These are phyloP conservation scores for Haematococcus sp. DNA, from an alignment of 139 green algal species.

Conservation along the genomic window DNA sequence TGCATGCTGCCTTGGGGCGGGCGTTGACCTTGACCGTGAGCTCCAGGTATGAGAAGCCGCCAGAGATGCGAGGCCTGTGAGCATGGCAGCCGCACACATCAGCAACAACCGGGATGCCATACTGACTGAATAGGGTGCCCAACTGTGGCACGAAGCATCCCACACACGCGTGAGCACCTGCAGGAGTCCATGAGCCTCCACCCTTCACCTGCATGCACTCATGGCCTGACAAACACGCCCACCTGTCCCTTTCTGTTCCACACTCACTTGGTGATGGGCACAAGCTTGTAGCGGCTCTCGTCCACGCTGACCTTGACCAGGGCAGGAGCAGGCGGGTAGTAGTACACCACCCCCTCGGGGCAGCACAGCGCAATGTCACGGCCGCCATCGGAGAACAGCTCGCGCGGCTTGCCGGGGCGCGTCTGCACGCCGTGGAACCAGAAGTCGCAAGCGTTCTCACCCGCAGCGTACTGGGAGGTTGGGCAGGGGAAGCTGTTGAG, in stretches of 20 bases:
- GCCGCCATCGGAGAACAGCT: slow-evolving; percentile 16
- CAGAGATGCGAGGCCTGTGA: slow-evolving; percentile 7
- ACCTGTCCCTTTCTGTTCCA: too few relatives aligned
- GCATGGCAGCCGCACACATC: neutral
- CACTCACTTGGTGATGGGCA: neutral
- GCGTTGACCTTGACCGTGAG: neutral
- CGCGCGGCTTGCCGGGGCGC: neutral
- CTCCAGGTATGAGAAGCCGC: neutral
- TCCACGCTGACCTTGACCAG: slow-evolving; percentile 16
- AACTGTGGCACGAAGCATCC: neutral
- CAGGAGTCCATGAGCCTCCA: too few relatives aligned
- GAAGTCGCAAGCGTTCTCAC: slow-evolving; percentile 29
- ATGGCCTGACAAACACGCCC: too few relatives aligned
- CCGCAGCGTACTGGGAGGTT: slow-evolving; percentile 16
- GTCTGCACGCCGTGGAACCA: slow-evolving; percentile 34
- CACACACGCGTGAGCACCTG: too few relatives aligned
- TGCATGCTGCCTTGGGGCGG: slow-evolving; percentile 1
- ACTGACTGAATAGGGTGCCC: neutral
- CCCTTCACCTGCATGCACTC: too few relatives aligned
- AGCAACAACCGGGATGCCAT: neutral
- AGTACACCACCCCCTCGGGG: slow-evolving; percentile 36
- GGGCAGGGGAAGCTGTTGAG: slow-evolving; percentile 27
- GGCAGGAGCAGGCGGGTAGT: slow-evolving; percentile 4
- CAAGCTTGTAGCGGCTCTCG: slow-evolving; percentile 22
- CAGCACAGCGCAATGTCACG: slow-evolving; percentile 29